Percentiles rank a stretch among this genome's conserved stretches.
Evolutionary conservation across 208 protist species (phyloP).

Genomic region (Balamuthia mandrillaris): DNA sequence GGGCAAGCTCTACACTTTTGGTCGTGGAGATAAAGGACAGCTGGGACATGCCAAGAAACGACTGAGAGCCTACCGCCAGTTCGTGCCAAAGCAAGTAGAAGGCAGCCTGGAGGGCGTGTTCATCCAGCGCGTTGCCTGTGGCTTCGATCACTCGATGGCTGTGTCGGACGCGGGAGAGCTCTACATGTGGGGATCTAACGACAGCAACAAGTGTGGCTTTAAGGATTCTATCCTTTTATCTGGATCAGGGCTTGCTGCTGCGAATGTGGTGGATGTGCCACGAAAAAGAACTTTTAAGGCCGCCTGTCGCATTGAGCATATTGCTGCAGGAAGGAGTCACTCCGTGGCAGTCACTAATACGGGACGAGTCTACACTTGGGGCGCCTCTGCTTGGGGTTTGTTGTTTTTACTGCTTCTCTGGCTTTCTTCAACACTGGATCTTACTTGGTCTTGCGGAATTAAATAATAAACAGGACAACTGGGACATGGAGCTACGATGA

Average conservation of each 20-base stretch:
- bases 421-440: too few relatives aligned
- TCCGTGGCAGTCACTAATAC: neutral
- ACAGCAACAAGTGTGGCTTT: neutral
- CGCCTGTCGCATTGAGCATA: too few relatives aligned
- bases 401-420: too few relatives aligned
- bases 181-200: constrained; percentile 34
- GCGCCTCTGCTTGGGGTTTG: neutral
- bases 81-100: neutral
- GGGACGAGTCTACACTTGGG: neutral
- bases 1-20: constrained; percentile 28
- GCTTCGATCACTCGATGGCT: neutral
- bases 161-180: constrained; percentile 21
- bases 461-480: too few relatives aligned
- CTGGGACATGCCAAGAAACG: constrained; percentile 15
- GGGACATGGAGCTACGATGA: too few relatives aligned
- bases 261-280: too few relatives aligned
- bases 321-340: neutral
- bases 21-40: constrained; percentile 17
- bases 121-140: neutral
- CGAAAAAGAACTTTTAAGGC: too few relatives aligned
- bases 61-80: neutral
- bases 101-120: neutral
- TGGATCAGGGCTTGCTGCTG: too few relatives aligned
- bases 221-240: too few relatives aligned
- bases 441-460: too few relatives aligned